Evolutionary conservation across 208 protist species (phyloP).

Genomic region (Crithidia bombi): DNA sequence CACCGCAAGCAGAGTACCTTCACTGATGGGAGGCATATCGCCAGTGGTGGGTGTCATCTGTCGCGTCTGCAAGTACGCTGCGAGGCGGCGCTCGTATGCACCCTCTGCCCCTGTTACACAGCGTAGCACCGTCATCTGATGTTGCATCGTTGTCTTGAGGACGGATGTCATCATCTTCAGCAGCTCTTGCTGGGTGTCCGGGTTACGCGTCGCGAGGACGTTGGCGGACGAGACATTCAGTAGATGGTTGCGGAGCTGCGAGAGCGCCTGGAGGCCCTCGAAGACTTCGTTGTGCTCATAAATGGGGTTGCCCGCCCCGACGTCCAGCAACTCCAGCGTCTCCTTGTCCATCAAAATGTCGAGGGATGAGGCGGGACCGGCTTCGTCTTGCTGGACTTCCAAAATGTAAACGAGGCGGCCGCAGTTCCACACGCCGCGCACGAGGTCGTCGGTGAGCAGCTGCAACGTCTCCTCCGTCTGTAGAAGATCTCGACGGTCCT

Average conservation of each 20-base stretch:
- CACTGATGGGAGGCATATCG: slow-evolving; percentile 5
- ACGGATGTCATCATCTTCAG: slow-evolving; percentile 35
- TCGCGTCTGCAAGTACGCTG: slow-evolving; percentile 20
- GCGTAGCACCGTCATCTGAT: slow-evolving; percentile 24
- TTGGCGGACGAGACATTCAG: slow-evolving; percentile 6
- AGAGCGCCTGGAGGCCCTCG: slow-evolving; percentile 16
- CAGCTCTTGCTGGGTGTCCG: slow-evolving; percentile 32
- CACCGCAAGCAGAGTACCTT: slow-evolving; percentile 22
- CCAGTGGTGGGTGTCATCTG: slow-evolving; percentile 17
- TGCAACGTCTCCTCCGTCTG: slow-evolving; percentile 36
- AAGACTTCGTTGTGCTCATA: slow-evolving; percentile 23
- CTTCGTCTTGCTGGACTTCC: slow-evolving; percentile 31
- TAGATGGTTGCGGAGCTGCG: slow-evolving; percentile 21
- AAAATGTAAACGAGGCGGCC: slow-evolving; percentile 17
- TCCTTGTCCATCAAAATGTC: slow-evolving; percentile 33
- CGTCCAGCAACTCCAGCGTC: slow-evolving; percentile 25
- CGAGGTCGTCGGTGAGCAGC: slow-evolving; percentile 25
- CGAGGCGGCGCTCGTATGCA: slow-evolving; percentile 2
- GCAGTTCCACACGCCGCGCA: slow-evolving; percentile 9
- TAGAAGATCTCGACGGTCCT: slow-evolving; percentile 27
- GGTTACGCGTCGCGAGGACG: slow-evolving; percentile 4
- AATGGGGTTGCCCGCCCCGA: slow-evolving; percentile 5
- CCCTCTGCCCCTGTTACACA: not conserved
- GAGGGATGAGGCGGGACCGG: slow-evolving; percentile 23
- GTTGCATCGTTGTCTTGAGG: slow-evolving; percentile 27